Conservation (phyloP, 306 rosid species). For the Cucumis hystrix region DNA sequence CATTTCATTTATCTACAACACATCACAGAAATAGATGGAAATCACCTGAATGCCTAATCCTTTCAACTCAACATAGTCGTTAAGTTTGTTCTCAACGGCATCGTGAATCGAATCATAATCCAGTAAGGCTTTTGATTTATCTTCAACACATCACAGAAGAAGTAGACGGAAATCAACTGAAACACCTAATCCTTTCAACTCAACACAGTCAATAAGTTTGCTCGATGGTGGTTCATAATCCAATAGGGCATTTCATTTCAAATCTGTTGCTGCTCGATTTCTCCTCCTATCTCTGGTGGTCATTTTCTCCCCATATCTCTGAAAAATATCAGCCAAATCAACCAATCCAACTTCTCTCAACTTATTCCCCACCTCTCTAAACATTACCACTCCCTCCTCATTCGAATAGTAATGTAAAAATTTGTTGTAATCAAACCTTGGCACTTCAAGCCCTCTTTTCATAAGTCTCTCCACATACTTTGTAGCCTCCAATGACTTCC, state of each 20-base stretch:
- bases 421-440: conserved; percentile 68
- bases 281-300: conserved; percentile 60
- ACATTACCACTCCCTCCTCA: conserved; percentile 69
- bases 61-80: neutral
- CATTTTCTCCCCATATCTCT: conserved; percentile 77
- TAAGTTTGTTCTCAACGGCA: neutral
- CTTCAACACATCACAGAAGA: neutral
- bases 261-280: conserved; percentile 6
- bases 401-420: conserved; percentile 67
- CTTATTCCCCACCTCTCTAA: conserved; percentile 63
- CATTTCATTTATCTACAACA: neutral
- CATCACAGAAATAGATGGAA: neutral
- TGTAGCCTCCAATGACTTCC: conserved; percentile 39
- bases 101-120: neutral
- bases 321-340: conserved; percentile 81
- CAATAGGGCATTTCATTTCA: neutral
- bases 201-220: neutral
- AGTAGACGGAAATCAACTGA: neutral
- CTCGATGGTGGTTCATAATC: neutral
- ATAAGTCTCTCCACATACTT: conserved; percentile 74
- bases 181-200: neutral
- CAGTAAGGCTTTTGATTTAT: neutral
- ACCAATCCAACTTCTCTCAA: conserved; percentile 61
- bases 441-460: conserved; percentile 67
- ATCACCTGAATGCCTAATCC: neutral